Conservation (phyloP, 2,329 filamentous ascomycete species). For the Westerdykella ornata region DNA sequence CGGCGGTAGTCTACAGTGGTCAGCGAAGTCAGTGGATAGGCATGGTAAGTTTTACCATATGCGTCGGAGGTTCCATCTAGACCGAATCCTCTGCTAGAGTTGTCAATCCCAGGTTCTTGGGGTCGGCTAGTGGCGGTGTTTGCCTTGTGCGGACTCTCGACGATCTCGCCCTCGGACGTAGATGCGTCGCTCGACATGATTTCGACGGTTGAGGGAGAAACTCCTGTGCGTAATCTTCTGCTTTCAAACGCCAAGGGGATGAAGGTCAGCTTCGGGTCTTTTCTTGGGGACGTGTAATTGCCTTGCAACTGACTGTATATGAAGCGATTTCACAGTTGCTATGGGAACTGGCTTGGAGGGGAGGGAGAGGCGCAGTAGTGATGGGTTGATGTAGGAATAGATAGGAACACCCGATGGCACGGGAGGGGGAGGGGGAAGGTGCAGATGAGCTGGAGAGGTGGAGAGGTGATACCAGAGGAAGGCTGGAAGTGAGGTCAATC, state of each 20-base stretch:
- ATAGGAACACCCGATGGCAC: neutral
- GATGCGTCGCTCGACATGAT: conserved; percentile 25
- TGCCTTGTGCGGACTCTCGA: conserved; percentile 29
- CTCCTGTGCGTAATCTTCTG: conserved; percentile 25
- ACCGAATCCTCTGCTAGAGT: conserved; percentile 27
- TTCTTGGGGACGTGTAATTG: conserved; percentile 14
- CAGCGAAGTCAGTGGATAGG: neutral
- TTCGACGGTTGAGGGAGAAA: conserved; percentile 10
- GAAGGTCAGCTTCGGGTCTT: neutral
- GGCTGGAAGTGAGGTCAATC: too few relatives aligned
- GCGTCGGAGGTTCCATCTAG: conserved; percentile 23
- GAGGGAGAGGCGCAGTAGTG: neutral
- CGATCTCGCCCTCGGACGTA: conserved; percentile 27
- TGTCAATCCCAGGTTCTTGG: conserved; percentile 30
- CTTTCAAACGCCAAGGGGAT: conserved; percentile 17
- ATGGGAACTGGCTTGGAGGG: neutral
- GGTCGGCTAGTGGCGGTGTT: conserved; percentile 23
- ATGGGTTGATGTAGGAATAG: neutral
- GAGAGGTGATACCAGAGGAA: too few relatives aligned
- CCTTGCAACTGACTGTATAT: conserved; percentile 34
- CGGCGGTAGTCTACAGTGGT: conserved; percentile 5
- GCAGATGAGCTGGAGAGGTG: neutral
- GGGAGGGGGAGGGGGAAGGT: neutral
- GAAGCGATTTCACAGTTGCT: neutral
- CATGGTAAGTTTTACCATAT: neutral